These are phyloP conservation scores for Metarhizium brunneum DNA, from an alignment of 2,329 filamentous ascomycete species.

Conservation along the genomic window DNA sequence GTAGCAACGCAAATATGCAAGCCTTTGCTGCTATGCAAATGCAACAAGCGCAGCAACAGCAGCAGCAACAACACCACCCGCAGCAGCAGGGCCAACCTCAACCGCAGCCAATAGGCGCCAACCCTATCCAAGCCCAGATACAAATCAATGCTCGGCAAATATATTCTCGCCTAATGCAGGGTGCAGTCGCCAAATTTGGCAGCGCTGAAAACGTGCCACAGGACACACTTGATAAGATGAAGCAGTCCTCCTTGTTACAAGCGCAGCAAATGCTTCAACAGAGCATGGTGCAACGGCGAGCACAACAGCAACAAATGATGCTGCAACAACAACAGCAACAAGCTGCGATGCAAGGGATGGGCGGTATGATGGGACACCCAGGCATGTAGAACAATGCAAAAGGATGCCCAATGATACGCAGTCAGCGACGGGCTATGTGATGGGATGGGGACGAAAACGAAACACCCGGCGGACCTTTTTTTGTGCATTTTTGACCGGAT, in stretches of 20 bases:
- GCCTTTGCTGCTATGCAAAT: conserved; percentile 27
- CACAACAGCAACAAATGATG: conserved; percentile 22
- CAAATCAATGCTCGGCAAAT: conserved; percentile 25
- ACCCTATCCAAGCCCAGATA: conserved; percentile 21
- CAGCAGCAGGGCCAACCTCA: conserved; percentile 24
- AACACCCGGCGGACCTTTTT: neutral
- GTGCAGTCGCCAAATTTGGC: conserved; percentile 27
- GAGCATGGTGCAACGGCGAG: conserved; percentile 20
- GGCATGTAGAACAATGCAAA: conserved; percentile 28
- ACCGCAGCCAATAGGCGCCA: conserved; percentile 21
- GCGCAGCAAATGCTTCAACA: conserved; percentile 28
- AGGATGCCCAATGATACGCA: neutral
- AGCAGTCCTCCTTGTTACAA: conserved; percentile 28
- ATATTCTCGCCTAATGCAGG: conserved; percentile 29
- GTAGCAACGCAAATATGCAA: conserved; percentile 30
- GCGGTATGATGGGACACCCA: conserved; percentile 43
- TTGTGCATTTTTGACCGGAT: neutral
- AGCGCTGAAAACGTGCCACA: conserved; percentile 35
- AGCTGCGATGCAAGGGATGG: conserved; percentile 41
- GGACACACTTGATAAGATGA: conserved; percentile 36
- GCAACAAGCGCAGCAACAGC: conserved; percentile 20
- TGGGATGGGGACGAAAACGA: conserved; percentile 5
- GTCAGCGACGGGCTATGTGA: neutral
- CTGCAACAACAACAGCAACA: conserved; percentile 29
- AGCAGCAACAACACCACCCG: conserved; percentile 20